A percentile compares a stretch with the other conserved stretches of the same genome.
phyloP scores from a whole-genome alignment of 2,329 filamentous ascomycete species.

The Claviceps lovelessii region DNA sequence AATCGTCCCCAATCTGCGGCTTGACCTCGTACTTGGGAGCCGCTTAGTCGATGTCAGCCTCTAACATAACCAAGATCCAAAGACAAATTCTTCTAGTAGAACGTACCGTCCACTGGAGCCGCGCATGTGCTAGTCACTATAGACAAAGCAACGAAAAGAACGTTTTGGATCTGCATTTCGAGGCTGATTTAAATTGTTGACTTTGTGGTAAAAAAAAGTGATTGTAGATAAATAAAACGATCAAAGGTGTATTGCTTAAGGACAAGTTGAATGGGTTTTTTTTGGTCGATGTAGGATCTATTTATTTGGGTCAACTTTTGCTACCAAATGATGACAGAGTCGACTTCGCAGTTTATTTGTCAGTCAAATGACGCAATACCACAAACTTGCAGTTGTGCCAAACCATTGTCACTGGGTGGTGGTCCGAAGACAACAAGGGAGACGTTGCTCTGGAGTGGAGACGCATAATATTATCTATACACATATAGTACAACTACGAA shows the following conservation, averaged over 20 bases:
- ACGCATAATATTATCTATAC: no score
- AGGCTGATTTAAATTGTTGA: not conserved
- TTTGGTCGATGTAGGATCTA: not conserved
- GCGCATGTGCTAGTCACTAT: not conserved
- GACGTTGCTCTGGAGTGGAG: no score
- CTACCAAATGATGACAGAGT: no score
- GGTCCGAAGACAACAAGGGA: no score
- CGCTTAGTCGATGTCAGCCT: not conserved
- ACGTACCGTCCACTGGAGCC: not conserved
- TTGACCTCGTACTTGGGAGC: not conserved
- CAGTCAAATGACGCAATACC: no score
- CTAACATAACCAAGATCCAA: not conserved
- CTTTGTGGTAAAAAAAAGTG: not conserved
- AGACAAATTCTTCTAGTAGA: not conserved
- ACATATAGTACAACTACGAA: no score
- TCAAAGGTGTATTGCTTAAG: no score
- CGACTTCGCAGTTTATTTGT: no score
- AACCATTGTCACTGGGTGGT: no score
- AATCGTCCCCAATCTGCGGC: not conserved
- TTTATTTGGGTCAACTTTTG: not conserved
- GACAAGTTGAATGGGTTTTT: no score
- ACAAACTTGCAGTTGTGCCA: no score
- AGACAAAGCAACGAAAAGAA: not conserved
- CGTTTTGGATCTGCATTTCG: not conserved
- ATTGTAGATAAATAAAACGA: no score